Evolutionary conservation across 768 basidiomycete genomes (phyloP).

Genomic region (Boletus rubescentipes): DNA sequence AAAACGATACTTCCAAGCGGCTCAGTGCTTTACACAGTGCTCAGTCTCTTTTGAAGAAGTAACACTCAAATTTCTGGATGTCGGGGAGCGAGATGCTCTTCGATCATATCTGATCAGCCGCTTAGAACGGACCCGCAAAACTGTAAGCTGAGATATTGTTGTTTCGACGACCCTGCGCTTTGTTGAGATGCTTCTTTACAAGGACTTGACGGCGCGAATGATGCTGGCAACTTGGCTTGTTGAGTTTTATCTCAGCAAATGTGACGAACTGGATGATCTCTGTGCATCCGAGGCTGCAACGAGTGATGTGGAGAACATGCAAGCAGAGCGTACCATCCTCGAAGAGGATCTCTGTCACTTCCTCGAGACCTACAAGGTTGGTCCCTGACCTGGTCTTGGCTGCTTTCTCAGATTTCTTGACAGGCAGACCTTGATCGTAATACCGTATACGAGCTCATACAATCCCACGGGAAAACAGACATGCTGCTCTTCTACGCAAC

Average conservation of each 20-base stretch:
- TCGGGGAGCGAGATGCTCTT: constrained; percentile 84
- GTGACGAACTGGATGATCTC: constrained; percentile 92
- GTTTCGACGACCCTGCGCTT: not conserved
- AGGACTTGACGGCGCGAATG: constrained; percentile 95
- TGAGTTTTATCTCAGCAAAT: constrained; percentile 95
- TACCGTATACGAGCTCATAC: constrained; percentile 90
- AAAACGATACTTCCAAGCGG: constrained; percentile 85
- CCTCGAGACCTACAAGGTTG: constrained; percentile 90
- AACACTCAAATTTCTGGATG: constrained; percentile 85
- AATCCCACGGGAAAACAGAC: constrained; percentile 89
- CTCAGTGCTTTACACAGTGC: constrained; percentile 88
- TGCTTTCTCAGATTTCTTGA: not conserved
- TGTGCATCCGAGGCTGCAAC: constrained; percentile 83
- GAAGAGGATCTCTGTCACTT: constrained; percentile 95
- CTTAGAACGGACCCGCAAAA: constrained; percentile 81
- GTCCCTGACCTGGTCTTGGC: constrained; percentile 7
- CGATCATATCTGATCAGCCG: constrained; percentile 87
- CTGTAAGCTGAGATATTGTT: constrained; percentile 50
- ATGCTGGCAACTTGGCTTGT: constrained; percentile 98
- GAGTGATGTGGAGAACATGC: constrained; percentile 82
- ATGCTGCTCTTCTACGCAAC: constrained; percentile 90
- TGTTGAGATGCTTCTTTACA: not conserved
- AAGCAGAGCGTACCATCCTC: constrained; percentile 73
- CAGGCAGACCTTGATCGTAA: constrained; percentile 81
- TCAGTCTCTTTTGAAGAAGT: constrained; percentile 91